A percentile compares a stretch with the other conserved stretches of the same genome.
Evolutionary conservation across 2,329 filamentous ascomycete species (phyloP).

Genomic region (Alternaria viburni): DNA sequence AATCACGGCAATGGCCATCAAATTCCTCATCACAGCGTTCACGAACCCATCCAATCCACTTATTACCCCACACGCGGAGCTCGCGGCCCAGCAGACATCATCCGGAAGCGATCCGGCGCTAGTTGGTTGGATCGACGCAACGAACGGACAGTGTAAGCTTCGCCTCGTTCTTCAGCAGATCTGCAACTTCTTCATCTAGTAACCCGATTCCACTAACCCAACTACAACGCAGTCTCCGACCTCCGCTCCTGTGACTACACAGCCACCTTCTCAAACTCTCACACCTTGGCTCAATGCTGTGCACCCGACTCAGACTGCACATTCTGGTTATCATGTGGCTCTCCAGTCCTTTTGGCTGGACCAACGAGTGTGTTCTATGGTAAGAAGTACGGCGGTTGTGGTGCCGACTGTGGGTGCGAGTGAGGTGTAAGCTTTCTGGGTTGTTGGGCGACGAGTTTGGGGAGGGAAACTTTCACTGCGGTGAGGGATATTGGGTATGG

Average conservation of each 20-base stretch:
- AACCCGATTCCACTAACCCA: background rate
- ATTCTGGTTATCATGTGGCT: slow-evolving; percentile 32
- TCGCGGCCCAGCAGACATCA: slow-evolving; percentile 21
- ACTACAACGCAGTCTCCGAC: slow-evolving; percentile 20
- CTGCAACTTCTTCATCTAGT: background rate
- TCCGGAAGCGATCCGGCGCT: slow-evolving; percentile 22
- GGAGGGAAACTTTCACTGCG: slow-evolving; percentile 4
- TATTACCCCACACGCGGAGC: slow-evolving; percentile 27
- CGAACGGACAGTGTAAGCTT: slow-evolving; percentile 21
- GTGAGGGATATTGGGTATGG: background rate
- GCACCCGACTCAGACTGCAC: slow-evolving; percentile 12
- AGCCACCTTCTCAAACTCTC: slow-evolving; percentile 26
- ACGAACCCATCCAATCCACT: background rate
- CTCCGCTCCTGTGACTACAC: slow-evolving; percentile 32
- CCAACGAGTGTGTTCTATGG: slow-evolving; percentile 31
- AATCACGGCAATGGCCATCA: background rate
- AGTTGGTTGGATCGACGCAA: slow-evolving; percentile 29
- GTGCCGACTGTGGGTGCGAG: slow-evolving; percentile 25
- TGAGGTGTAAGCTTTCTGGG: slow-evolving; percentile 22
- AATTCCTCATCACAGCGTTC: background rate
- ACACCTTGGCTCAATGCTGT: slow-evolving; percentile 33
- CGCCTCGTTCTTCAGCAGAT: background rate
- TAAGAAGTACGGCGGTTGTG: slow-evolving; percentile 28
- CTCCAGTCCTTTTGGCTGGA: slow-evolving; percentile 21
- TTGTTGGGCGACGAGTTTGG: slow-evolving; percentile 33